Evolutionary conservation across 2,329 filamentous ascomycete genomes (phyloP), one percentile per base, ranked within the genome.

Genomic region (Fusarium denticulatum): DNA sequence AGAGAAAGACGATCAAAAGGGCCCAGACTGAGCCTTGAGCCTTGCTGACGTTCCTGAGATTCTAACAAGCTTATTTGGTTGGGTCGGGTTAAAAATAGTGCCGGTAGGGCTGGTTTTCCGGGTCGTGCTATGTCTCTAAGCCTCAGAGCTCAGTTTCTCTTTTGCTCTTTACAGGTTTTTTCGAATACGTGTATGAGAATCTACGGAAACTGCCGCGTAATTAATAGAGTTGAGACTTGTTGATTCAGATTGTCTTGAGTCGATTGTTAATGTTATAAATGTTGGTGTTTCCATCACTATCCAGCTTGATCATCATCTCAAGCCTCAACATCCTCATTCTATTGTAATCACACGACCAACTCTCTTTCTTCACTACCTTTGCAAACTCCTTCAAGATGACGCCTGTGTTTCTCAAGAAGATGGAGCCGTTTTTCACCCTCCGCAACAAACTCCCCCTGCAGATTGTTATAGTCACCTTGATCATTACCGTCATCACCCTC

Each of bases 401-500:
- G 11, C 60, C 60, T 30, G 5, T 58, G 3, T 60, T 60, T 20
- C 13, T 63, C 11, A 60, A 60, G n/a, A n/a, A 34, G 37, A 47
- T 60, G 53, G 53, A 47, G 22, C 53, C 42, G 0, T 60, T 63
- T 28, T 63, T 63, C 6, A 63, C 53, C 26, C 34, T 60, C 32
- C 53, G 53, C 16, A 63, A 63, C 18, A 63, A 60, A 15, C 10
- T 63, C 14, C 53, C 60, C 24, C 14, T 63, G 14, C 53, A 63
- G 10, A 47, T 63, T 32, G n/a, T 63, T 22, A 24, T 60, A 20
- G 32, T 60, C 5, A 34, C 58, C 26, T n/a, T 63, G 39, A 60
- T 63, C 42, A 60, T 60, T 36, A 46, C n/a, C 2, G 71, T 74
- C 6, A 45, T 74, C 45, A 47, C 57, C 22, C 42, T 74, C 22